Evolutionary conservation across 23 red algal genomes (phyloP).

Genomic region (Gracilaria vermiculophylla): DNA sequence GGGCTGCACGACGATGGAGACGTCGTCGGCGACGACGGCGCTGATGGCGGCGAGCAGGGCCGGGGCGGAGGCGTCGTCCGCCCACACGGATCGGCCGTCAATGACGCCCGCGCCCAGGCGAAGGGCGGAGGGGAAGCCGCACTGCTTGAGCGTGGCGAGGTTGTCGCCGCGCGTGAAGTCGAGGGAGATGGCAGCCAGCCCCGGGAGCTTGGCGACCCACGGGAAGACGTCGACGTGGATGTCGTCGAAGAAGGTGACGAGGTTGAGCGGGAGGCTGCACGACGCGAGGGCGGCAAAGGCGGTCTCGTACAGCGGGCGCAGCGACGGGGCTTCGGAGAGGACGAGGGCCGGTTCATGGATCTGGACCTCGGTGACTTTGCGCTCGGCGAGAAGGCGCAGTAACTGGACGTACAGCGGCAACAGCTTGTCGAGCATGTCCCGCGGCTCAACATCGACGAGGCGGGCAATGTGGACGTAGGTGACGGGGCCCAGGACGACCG

Average conservation of each 20-base stretch:
- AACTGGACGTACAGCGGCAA: conserved; percentile 69
- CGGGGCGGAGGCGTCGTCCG: neutral
- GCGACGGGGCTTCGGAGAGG: conserved; percentile 18
- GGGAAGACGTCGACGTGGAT: conserved; percentile 37
- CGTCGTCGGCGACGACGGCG: neutral
- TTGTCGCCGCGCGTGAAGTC: conserved; percentile 81
- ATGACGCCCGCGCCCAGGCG: conserved; percentile 70
- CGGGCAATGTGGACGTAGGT: conserved; percentile 68
- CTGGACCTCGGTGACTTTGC: conserved; percentile 59
- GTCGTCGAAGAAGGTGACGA: conserved; percentile 87
- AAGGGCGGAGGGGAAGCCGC: conserved; percentile 32
- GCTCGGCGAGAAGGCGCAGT: conserved; percentile 22
- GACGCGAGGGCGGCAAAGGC: conserved; percentile 55
- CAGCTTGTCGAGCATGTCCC: conserved; percentile 48
- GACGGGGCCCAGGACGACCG: conserved; percentile 80
- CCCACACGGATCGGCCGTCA: conserved; percentile 90
- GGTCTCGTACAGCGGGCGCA: conserved; percentile 39
- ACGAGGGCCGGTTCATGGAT: conserved; percentile 88
- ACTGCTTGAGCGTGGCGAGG: conserved; percentile 50
- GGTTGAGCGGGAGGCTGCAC: conserved; percentile 36
- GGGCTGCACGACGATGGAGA: conserved; percentile 51
- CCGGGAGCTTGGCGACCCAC: conserved; percentile 58
- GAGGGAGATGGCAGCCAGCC: conserved; percentile 44
- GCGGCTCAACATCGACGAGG: conserved; percentile 26
- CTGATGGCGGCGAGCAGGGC: conserved; percentile 10